Conservation (phyloP, 2,329 filamentous ascomycete species). For the Cephalotrichum gorgonifer region DNA sequence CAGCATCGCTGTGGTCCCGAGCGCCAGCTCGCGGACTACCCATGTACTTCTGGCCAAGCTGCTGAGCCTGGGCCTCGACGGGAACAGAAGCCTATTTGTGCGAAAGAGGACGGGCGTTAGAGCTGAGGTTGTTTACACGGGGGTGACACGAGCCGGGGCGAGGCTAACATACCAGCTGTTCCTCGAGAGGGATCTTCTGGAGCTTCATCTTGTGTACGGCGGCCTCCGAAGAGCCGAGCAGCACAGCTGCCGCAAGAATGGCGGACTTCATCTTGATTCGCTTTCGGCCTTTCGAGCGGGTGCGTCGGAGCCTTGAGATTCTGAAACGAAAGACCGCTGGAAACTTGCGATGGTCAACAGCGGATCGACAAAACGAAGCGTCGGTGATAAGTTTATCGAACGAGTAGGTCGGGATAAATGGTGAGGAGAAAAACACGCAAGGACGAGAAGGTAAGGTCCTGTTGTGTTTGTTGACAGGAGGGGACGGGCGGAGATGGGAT, state of each 20-base stretch:
- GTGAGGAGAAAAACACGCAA: neutral
- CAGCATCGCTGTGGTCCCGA: conserved; percentile 61
- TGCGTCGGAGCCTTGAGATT: neutral
- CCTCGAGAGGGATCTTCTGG: conserved; percentile 85
- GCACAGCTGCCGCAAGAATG: conserved; percentile 66
- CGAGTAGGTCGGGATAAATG: neutral
- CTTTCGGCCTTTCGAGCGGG: neutral
- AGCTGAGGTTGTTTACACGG: conserved; percentile 3
- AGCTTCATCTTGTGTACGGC: conserved; percentile 94
- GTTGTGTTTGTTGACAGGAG: conserved; percentile 3
- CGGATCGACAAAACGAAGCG: neutral
- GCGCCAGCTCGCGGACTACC: conserved; percentile 43
- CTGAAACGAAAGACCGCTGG: neutral
- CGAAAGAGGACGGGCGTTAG: conserved; percentile 3
- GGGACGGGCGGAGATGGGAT: conserved; percentile 4
- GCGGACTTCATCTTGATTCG: conserved; percentile 64
- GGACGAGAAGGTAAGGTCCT: neutral
- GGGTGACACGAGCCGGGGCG: neutral
- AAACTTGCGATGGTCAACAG: neutral
- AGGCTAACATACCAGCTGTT: conserved; percentile 73
- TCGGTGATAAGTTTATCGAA: neutral
- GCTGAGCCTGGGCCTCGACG: conserved; percentile 70
- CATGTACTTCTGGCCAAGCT: conserved; percentile 94
- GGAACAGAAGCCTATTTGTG: conserved; percentile 56
- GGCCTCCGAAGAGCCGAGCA: conserved; percentile 74